These are phyloP conservation scores for Salix purpurea DNA, from an alignment of 345 rosid species.

Conservation along the genomic window DNA sequence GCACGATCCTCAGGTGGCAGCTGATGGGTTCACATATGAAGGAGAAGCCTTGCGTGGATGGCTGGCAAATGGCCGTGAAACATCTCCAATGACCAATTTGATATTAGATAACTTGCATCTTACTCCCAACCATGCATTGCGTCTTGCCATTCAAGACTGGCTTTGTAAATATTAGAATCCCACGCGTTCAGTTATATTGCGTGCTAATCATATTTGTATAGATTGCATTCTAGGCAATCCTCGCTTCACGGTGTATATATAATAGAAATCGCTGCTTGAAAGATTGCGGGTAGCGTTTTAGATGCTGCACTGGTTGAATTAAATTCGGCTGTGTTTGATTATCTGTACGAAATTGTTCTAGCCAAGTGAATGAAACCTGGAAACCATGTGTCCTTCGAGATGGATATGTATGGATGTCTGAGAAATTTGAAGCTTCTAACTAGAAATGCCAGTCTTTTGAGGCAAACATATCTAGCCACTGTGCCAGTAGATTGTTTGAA, in stretches of 20 bases:
- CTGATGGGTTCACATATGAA: slow-evolving; percentile 74
- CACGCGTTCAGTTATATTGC: not conserved
- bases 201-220: not conserved
- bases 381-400: not conserved
- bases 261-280: not conserved
- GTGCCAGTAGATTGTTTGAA: not conserved
- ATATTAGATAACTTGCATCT: slow-evolving; percentile 49
- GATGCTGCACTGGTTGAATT: not conserved
- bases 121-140: slow-evolving; percentile 56
- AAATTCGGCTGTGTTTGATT: not conserved
- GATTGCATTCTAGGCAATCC: not conserved
- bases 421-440: not conserved
- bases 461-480: not conserved
- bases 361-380: not conserved
- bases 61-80: slow-evolving; percentile 54
- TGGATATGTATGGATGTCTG: not conserved
- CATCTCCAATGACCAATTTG: slow-evolving; percentile 76
- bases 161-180: slow-evolving; percentile 48
- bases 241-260: slow-evolving; percentile 1
- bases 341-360: not conserved
- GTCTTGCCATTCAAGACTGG: slow-evolving; percentile 72
- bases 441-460: not conserved
- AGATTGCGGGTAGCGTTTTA: not conserved
- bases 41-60: slow-evolving; percentile 58
- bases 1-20: slow-evolving; percentile 74